Base-by-base conservation (phyloP, 805 yeast genomes). In the Candida ovalis region DNA sequence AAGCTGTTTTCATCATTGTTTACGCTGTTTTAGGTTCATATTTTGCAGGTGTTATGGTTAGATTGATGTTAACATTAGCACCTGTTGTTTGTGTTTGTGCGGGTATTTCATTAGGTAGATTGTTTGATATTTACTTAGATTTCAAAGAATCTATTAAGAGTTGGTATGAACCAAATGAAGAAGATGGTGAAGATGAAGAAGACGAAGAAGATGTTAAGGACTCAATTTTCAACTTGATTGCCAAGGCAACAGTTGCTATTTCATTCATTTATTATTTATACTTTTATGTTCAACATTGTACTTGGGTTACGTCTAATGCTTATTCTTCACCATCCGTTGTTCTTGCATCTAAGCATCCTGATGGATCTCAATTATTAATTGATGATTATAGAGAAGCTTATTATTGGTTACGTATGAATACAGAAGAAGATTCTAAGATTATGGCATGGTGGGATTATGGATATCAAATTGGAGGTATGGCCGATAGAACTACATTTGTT, bases 401-500 rank as follows among this genome's bases (percentile, higher is more conserved):
- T 74, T 94, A 92, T 68, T 94, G 99, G 99, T 75, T 94, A 60
- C 83, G 99, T 63, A 91, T 92, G 96, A 94, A 94, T 72, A 94
- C 99, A 0, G 82, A 87, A 3, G 97, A 94, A 66, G 98, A 94
- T 66, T 87, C 97, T 32, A 91, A 88, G 68, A 86, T 94, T 52
- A 89, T 95, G 86, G 85, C 97, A 10, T 94, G 99, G 99, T 94
- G 99, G 99, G 99, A 95, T 74, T 95, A 95, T 64, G 99, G 99
- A 47, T 94, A 94, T 70, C 99, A 94, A 74, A 94, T 94, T 62
- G 99, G 99, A 60, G 99, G 99, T 54, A 94, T 94, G 98, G 99
- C 99, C 41, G 99, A 94, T 71, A 82, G 99, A 64, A 92, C 98
- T 55, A 94, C 99, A 5, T 76, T 94, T 58, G 99, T 95, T 36